Conservation (phyloP, 2,329 filamentous ascomycete genomes). For the Penicillium rolfsii region DNA sequence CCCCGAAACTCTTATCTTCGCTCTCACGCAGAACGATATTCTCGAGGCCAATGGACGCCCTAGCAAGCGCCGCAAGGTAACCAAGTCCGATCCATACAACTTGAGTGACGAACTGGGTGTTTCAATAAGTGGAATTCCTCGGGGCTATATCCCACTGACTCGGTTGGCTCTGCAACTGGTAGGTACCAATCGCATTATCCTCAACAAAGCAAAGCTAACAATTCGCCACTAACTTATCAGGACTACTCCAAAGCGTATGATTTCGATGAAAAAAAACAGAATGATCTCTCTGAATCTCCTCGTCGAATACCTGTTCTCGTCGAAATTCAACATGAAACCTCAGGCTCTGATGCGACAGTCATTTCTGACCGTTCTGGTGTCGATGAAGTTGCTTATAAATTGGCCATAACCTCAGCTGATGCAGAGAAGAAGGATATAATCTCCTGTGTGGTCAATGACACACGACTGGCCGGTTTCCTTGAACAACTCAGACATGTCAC, state of each 20-base stretch:
- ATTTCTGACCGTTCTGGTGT: background rate
- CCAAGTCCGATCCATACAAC: conserved; percentile 22
- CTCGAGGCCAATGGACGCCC: conserved; percentile 25
- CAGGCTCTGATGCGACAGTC: conserved; percentile 1
- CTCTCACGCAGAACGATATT: conserved; percentile 25
- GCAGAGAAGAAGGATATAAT: conserved; percentile 26
- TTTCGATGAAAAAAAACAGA: background rate
- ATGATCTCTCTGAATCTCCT: background rate
- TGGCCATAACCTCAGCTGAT: conserved; percentile 28
- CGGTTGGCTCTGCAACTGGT: conserved; percentile 38
- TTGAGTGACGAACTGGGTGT: conserved; percentile 24
- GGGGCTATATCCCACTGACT: conserved; percentile 39
- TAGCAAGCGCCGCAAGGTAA: conserved; percentile 40
- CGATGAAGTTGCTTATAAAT: conserved; percentile 17
- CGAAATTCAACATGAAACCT: conserved; percentile 10
- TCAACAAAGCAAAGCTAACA: conserved; percentile 4
- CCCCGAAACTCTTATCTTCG: conserved; percentile 29
- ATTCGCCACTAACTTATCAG: conserved; percentile 21
- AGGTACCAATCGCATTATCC: conserved; percentile 18
- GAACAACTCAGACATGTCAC: conserved; percentile 30
- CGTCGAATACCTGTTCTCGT: conserved; percentile 29
- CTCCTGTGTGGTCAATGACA: conserved; percentile 20
- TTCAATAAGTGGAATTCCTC: conserved; percentile 24
- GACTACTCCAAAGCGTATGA: conserved; percentile 17
- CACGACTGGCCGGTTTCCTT: conserved; percentile 25